Evolutionary conservation across 495 filamentous ascomycete genomes (phyloP), one percentile per base, ranked within the genome.

Genomic region (Jackrogersella multiformis): DNA sequence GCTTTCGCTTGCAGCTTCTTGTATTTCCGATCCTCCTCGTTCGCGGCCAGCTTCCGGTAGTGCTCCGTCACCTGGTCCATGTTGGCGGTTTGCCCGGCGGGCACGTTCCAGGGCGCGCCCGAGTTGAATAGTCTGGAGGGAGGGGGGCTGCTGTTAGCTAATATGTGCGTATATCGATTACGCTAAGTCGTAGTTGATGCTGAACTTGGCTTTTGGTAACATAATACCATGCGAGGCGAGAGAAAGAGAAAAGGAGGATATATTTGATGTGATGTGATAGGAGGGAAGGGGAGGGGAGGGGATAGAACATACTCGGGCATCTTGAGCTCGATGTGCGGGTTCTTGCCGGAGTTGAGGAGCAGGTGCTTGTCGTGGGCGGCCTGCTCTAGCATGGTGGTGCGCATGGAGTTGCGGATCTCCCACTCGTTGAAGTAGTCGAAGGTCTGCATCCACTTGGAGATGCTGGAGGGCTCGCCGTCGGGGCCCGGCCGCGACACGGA

Each of bases 281-380:
- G 15, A 5, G 4, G 10, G 12, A 28, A 24, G 30, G 36, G 34
- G 15, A 12, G 30, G 55, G 10, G 35, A 20, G 39, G 49, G 21
- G 39, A 23, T 12, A 39, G 6, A 15, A 82, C 81, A 30, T 81
- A 84, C 81, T 84, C 81, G 21, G 81, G 81, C 42, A 70, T 81
- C 60, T 66, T 77, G 56, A 83, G 73, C 57, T 84, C 81, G 56
- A 76, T 52, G 64, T 76, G 71, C 8, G 32, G 62, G 71, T 66
- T 78, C 66, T 68, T 73, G 56, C 68, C 62, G 41, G 68, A 64
- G 51, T 74, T 46, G 21, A 66, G 53, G 53, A 83, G 69, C 21
- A 84, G 74, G 62, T 81, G 79, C 72, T 74, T 80, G 72, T 84
- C 81, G 64, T 76, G 75, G 49, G 80, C 80, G n/a, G 81, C 81